Evolutionary conservation across 2,329 filamentous ascomycete genomes (phyloP), one percentile per base, ranked within the genome.

Genomic region (Diaporthe citri): DNA sequence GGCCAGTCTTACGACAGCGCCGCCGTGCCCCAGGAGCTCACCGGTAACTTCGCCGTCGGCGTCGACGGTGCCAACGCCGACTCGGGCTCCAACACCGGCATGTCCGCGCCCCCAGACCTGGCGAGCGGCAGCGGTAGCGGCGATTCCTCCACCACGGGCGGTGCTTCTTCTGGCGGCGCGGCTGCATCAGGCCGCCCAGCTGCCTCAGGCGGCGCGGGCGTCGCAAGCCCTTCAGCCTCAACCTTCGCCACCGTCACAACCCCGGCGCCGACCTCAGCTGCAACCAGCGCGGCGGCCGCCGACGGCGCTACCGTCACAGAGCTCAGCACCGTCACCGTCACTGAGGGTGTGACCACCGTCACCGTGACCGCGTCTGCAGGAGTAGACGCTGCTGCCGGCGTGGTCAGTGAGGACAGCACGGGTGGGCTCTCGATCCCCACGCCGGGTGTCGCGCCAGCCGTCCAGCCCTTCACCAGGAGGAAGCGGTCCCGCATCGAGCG

Each of bases 11-110:
- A 86, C 72, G 85, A 85, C 79, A 81, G 79, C 72, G 84, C 83
- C 36, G 88, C 85, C 59, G 85, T 89, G 76, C 79, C 84, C 75
- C 79, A 79, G 5, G 87, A 90, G 82, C 85, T 89, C 80, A 75
- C 77, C 46, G 85, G 82, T 76, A 84, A 85, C 79, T 90, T 86
- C 77, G 81, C 86, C 70, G 86, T 90, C 72, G 78, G 82, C 46
- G 82, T 88, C 31, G 69, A 59, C 17, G 73, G 71, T 12, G 34
- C 69, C 46, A 43, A 25, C 15, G 73, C 75, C 2, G 73, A 76
- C 62, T 75, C 73, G 28, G 43, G 73, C 70, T 75, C 73, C 62
- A 76, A 76, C 70, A 67, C 51, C 4, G 75, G 75, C 62, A 70
- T 76, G 75, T 75, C 75, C 4, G 75, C 75, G 10, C 75, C 75